A percentile compares a stretch with the other conserved stretches of the same genome.
These are phyloP conservation scores for Stemphylium vesicarium DNA, from an alignment of 2,329 filamentous ascomycete species.

Conservation along the genomic window DNA sequence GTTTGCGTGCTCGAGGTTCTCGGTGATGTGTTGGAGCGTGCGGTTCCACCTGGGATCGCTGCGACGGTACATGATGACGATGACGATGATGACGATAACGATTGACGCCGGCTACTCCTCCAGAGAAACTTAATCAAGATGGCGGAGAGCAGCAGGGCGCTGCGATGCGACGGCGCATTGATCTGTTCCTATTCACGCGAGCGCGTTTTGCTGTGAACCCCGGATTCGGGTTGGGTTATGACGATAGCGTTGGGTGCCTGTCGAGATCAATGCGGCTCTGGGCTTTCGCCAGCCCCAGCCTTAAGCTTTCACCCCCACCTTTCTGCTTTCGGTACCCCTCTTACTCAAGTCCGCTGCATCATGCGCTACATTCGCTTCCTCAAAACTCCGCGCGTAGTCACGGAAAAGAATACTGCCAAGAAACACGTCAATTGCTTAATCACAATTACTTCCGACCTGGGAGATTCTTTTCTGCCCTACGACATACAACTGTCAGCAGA, in stretches of 20 bases:
- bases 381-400: slow-evolving; percentile 62
- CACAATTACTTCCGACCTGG: slow-evolving; percentile 72
- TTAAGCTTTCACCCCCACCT: slow-evolving; percentile 4
- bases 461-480: slow-evolving; percentile 66
- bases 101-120: neutral
- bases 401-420: slow-evolving; percentile 39
- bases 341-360: slow-evolving; percentile 4
- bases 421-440: slow-evolving; percentile 51
- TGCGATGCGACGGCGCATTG: slow-evolving; percentile 37
- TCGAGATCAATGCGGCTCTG: neutral
- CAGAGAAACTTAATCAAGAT: neutral
- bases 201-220: neutral
- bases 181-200: slow-evolving; percentile 7
- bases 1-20: slow-evolving; percentile 88
- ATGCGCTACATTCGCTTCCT: slow-evolving; percentile 71
- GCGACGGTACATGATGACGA: slow-evolving; percentile 62
- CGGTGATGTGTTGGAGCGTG: slow-evolving; percentile 89
- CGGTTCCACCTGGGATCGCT: slow-evolving; percentile 87
- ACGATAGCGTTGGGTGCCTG: slow-evolving; percentile 10
- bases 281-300: slow-evolving; percentile 21
- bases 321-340: neutral
- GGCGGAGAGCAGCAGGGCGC: slow-evolving; percentile 23
- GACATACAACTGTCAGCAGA: slow-evolving; percentile 54
- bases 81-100: slow-evolving; percentile 21
- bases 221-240: slow-evolving; percentile 9